A percentile compares a stretch with the other conserved stretches of the same genome.
Evolutionary conservation across 176 grass and related monocot species (phyloP).

Genomic region (Pharus latifolius): DNA sequence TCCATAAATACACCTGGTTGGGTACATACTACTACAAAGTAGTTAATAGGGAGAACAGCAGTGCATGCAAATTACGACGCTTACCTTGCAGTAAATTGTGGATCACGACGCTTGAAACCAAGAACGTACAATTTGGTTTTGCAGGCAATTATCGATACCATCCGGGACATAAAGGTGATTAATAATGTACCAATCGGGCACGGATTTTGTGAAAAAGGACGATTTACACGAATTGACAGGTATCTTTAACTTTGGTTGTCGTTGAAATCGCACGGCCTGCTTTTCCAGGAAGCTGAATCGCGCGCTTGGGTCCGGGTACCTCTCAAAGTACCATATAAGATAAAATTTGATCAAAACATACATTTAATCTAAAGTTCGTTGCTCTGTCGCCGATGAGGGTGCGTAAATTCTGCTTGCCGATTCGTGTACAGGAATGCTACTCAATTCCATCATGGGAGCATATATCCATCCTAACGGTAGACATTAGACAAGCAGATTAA

Average conservation of each 20-base stretch:
- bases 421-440: no score
- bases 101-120: background rate
- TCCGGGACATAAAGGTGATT: background rate
- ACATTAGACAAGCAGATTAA: no score
- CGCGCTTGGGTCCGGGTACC: background rate
- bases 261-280: background rate
- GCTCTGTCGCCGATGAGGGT: background rate
- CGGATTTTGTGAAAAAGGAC: constrained; percentile 6
- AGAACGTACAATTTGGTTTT: background rate
- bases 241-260: background rate
- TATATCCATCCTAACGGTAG: background rate
- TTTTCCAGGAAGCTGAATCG: background rate
- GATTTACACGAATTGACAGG: background rate
- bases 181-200: background rate
- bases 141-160: background rate
- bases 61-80: no score
- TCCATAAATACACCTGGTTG: no score
- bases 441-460: no score
- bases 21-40: no score
- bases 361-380: no score
- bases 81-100: no score
- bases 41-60: no score
- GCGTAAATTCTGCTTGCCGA: background rate
- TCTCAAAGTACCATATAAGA: no score
- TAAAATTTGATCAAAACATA: no score